Conservation (phyloP, 352 stramenopile genomes). For the Globisporangium camurandrum region DNA sequence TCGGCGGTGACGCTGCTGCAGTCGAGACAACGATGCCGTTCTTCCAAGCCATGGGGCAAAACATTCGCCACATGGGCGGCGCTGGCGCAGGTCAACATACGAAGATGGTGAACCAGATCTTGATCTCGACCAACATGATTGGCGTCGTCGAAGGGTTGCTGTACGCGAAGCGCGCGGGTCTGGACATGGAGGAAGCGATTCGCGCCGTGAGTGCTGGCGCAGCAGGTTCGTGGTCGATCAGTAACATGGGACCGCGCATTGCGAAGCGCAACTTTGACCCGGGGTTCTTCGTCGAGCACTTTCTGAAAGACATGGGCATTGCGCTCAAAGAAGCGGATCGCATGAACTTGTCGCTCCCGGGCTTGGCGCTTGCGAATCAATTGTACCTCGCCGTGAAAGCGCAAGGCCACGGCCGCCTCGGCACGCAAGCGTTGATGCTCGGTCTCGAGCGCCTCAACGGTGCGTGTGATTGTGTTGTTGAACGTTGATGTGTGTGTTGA, state of each 20-base stretch:
- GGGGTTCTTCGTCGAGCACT: conserved; percentile 90
- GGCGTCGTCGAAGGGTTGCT: conserved; percentile 84
- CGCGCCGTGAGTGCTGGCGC: conserved; percentile 76
- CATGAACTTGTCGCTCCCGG: conserved; percentile 83
- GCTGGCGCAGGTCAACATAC: conserved; percentile 81
- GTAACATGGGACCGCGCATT: conserved; percentile 85
- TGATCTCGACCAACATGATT: conserved; percentile 87
- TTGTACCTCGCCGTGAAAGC: conserved; percentile 83
- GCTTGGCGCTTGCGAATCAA: conserved; percentile 79
- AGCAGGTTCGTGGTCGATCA: conserved; percentile 86
- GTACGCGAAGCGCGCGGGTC: conserved; percentile 81
- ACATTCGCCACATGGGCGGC: conserved; percentile 83
- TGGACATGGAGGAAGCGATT: conserved; percentile 87
- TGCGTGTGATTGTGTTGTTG: conserved; percentile 14
- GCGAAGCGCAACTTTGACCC: conserved; percentile 85
- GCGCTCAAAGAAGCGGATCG: conserved; percentile 78
- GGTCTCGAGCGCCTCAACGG: conserved; percentile 85
- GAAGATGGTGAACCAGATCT: conserved; percentile 91
- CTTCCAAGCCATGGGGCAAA: conserved; percentile 87
- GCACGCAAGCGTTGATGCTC: conserved; percentile 83
- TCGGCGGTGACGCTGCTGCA: conserved; percentile 78
- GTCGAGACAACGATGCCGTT: conserved; percentile 80
- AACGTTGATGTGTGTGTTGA: background rate
- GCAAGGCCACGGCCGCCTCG: conserved; percentile 69
- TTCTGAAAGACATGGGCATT: conserved; percentile 89